Percentiles rank a stretch among this genome's conserved stretches.
Conservation (phyloP, 495 filamentous ascomycete genomes). For the Talaromyces wortmannii region DNA sequence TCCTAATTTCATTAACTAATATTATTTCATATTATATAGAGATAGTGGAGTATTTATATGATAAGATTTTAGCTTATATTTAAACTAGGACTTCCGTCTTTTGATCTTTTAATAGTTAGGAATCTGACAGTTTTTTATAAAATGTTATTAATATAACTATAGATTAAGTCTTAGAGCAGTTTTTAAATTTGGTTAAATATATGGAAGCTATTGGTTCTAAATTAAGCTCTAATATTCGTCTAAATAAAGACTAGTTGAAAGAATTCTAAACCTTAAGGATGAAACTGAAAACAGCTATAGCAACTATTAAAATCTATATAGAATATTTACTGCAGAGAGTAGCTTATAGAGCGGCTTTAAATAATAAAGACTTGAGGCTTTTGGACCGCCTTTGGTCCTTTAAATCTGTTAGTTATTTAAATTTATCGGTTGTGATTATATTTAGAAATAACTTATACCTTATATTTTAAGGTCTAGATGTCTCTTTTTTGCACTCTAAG, state of each 20-base stretch:
- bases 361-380: not conserved
- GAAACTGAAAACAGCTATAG: not conserved
- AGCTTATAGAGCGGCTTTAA: not conserved
- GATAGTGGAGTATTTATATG: not conserved
- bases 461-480: not conserved
- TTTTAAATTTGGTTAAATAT: not conserved
- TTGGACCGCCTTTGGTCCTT: not conserved
- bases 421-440: not conserved
- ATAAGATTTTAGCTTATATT: too few species aligned
- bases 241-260: not conserved
- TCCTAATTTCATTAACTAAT: not conserved
- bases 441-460: not conserved
- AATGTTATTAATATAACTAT: not conserved
- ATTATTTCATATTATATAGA: not conserved
- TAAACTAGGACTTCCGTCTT: not conserved
- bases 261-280: not conserved
- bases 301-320: not conserved
- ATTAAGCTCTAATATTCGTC: not conserved
- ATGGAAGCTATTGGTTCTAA: not conserved
- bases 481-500: not conserved
- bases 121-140: not conserved
- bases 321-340: not conserved
- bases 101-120: not conserved
- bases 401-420: not conserved
- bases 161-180: not conserved